Conservation (phyloP, 495 filamentous ascomycete species). For the Cladorrhinum samala region DNA sequence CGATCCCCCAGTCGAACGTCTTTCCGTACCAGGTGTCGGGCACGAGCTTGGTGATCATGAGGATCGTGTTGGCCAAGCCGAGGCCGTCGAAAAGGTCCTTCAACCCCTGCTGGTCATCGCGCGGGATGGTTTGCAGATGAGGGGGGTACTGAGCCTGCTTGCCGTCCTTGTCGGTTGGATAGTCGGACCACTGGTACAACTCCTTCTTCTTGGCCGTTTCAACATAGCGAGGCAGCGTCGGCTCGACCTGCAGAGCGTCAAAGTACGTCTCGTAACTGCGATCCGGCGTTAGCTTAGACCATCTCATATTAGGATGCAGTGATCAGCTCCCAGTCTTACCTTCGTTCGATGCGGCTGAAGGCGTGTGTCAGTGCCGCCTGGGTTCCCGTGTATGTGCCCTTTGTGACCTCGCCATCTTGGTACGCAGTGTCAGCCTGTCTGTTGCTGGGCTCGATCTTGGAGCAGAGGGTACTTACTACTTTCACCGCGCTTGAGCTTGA, state of each 20-base stretch:
- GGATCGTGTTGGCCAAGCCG: constrained; percentile 26
- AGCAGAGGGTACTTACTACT: no score
- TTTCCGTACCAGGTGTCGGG: constrained; percentile 25
- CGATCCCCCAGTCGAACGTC: constrained; percentile 15
- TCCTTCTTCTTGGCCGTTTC: constrained; percentile 26
- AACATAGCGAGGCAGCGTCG: constrained; percentile 27
- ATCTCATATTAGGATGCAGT: not conserved
- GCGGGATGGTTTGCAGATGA: constrained; percentile 26
- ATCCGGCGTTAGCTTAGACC: constrained; percentile 21
- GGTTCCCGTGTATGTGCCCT: constrained; percentile 33
- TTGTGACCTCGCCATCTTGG: constrained; percentile 21
- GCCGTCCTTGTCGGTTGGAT: constrained; percentile 24
- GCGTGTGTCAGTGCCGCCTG: constrained; percentile 36
- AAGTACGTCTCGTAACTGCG: constrained; percentile 33
- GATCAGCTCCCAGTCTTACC: constrained; percentile 17
- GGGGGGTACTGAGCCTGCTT: constrained; percentile 30
- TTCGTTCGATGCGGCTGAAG: constrained; percentile 35
- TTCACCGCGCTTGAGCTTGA: constrained; percentile 23
- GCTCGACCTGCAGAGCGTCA: constrained; percentile 28
- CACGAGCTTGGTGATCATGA: constrained; percentile 28
- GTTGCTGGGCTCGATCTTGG: constrained; percentile 19
- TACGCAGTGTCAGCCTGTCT: constrained; percentile 9
- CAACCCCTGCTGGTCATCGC: constrained; percentile 17
- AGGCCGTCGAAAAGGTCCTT: constrained; percentile 28
- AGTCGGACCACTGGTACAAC: constrained; percentile 24